These are phyloP conservation scores for Xylaria venustula DNA, from an alignment of 495 filamentous ascomycete genomes.

Conservation along the genomic window DNA sequence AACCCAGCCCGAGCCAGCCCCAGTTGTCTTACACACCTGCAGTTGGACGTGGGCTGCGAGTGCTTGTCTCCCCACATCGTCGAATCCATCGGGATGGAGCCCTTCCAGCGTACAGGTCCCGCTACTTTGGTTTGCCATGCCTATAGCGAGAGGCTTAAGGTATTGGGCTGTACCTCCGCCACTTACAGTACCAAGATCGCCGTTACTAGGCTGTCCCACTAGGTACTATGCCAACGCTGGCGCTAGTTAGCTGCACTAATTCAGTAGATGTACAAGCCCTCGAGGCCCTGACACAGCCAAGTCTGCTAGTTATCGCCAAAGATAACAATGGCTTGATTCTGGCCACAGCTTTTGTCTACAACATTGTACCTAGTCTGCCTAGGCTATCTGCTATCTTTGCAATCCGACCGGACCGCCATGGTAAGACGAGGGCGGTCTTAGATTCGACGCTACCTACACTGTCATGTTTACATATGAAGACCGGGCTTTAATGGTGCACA, in stretches of 20 bases:
- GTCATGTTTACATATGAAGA: not conserved
- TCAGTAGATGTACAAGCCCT: not conserved
- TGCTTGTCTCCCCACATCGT: not conserved
- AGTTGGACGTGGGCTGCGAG: not conserved
- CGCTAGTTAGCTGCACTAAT: constrained; percentile 3
- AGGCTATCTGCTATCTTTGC: too few relatives aligned
- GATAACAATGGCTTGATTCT: not conserved
- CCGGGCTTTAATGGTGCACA: not conserved
- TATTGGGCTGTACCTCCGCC: not conserved
- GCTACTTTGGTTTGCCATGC: not conserved
- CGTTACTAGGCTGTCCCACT: not conserved
- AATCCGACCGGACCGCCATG: not conserved
- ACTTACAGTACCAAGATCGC: not conserved
- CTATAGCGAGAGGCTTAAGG: not conserved
- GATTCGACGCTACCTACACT: too few relatives aligned
- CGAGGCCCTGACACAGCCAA: not conserved
- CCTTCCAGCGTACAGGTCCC: not conserved
- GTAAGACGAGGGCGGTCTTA: too few relatives aligned
- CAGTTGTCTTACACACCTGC: not conserved
- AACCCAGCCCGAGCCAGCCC: not conserved
- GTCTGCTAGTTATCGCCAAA: not conserved
- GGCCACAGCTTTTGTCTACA: not conserved
- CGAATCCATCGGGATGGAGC: constrained; percentile 5
- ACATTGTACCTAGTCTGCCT: too few relatives aligned
- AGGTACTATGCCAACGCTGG: not conserved